phyloP scores from a whole-genome alignment of 768 basidiomycete genomes.

The Suillus fuscotomentosus region DNA sequence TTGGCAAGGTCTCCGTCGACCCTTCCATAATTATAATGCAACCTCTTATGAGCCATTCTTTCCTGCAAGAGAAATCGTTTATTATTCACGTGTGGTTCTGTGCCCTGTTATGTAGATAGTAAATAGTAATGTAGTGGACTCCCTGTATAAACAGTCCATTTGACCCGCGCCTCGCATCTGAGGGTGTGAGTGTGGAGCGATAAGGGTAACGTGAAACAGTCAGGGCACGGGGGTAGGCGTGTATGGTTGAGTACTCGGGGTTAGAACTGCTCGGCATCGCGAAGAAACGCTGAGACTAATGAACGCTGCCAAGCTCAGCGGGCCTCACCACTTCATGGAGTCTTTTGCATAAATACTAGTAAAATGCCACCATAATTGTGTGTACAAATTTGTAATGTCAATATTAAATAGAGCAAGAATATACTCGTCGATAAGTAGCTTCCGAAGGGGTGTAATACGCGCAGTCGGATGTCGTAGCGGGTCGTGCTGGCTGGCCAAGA shows the following conservation, averaged over 20 bases:
- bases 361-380: neutral
- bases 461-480: too few species aligned
- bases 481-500: neutral
- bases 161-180: neutral
- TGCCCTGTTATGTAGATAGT: neutral
- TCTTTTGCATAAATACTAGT: neutral
- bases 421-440: neutral
- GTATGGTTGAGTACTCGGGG: neutral
- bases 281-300: neutral
- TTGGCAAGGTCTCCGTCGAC: constrained; percentile 1
- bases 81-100: neutral
- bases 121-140: neutral
- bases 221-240: neutral
- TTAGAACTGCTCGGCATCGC: neutral
- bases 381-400: neutral
- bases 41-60: neutral
- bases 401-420: neutral
- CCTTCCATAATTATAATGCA: neutral
- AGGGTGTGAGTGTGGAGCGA: neutral
- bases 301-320: neutral
- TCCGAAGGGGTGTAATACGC: neutral
- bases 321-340: neutral
- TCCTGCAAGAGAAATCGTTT: neutral
- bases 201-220: neutral
- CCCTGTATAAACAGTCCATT: neutral